Percentiles rank a stretch among this genome's conserved stretches.
Conservation (phyloP, 768 basidiomycete species). For the Postia placenta region DNA sequence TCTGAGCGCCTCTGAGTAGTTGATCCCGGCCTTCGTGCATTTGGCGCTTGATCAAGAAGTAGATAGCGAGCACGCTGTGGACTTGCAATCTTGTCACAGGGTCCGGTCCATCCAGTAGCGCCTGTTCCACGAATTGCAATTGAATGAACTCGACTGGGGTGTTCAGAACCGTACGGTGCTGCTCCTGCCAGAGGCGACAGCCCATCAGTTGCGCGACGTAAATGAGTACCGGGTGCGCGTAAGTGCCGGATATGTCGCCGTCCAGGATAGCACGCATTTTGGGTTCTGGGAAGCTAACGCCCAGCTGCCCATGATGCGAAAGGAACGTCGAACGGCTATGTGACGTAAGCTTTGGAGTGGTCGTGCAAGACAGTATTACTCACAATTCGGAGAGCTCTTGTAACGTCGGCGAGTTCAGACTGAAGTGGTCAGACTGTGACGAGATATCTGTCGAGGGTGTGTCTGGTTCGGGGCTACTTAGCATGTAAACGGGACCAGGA, state of each 20-base stretch:
- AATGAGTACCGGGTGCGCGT: conserved; percentile 19
- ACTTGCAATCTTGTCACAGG: conserved; percentile 16
- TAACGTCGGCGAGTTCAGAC: not conserved
- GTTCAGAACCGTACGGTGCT: conserved; percentile 1
- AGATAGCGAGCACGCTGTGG: conserved; percentile 17
- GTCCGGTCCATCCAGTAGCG: conserved; percentile 9
- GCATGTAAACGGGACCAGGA: not conserved
- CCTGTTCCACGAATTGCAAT: conserved; percentile 5
- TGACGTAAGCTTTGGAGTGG: not conserved
- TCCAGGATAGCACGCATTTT: conserved; percentile 19
- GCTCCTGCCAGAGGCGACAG: conserved; percentile 18
- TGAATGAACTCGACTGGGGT: conserved; percentile 12
- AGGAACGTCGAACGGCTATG: conserved; percentile 18
- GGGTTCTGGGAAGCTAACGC: conserved; percentile 12
- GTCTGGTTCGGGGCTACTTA: too few species aligned
- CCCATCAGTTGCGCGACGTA: conserved; percentile 20
- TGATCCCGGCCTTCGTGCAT: conserved; percentile 16
- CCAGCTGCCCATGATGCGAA: conserved; percentile 17
- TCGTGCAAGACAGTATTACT: not conserved
- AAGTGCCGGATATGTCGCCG: conserved; percentile 17
- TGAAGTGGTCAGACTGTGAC: too few species aligned
- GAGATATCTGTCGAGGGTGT: too few species aligned
- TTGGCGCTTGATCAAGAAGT: conserved; percentile 14
- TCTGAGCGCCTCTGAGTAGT: conserved; percentile 11
- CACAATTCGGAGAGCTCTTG: conserved; percentile 15